These are phyloP conservation scores for Fusarium subtropicale DNA, from an alignment of 2,329 filamentous ascomycete genomes.

Conservation along the genomic window DNA sequence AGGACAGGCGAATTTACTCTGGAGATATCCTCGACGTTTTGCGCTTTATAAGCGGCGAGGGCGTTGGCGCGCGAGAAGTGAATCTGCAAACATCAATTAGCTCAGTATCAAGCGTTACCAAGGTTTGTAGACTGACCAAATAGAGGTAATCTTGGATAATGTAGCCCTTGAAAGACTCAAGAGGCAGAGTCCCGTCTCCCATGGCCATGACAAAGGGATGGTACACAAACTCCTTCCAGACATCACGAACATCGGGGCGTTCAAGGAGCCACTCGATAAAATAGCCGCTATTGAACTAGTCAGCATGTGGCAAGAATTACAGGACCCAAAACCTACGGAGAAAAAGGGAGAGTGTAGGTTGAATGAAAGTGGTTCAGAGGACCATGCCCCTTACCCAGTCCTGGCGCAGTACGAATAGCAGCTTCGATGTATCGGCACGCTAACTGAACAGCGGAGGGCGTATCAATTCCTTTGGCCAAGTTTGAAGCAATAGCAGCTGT, in stretches of 20 bases:
- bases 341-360: constrained; percentile 73
- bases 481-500: constrained; percentile 80
- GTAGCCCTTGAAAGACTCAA: constrained; percentile 86
- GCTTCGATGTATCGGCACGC: constrained; percentile 78
- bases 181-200: constrained; percentile 78
- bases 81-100: constrained; percentile 60
- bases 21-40: constrained; percentile 77
- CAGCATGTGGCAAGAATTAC: neutral
- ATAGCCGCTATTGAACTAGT: constrained; percentile 64
- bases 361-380: constrained; percentile 86
- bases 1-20: constrained; percentile 61
- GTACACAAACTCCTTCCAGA: constrained; percentile 81
- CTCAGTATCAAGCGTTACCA: accelerated
- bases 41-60: constrained; percentile 86
- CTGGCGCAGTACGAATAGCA: constrained; percentile 73
- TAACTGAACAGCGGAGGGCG: constrained; percentile 71
- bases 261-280: constrained; percentile 88
- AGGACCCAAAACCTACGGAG: constrained; percentile 60
- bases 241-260: constrained; percentile 75
- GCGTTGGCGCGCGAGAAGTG: constrained; percentile 91
- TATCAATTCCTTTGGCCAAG: constrained; percentile 68
- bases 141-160: constrained; percentile 94
- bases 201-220: constrained; percentile 86
- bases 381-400: constrained; percentile 74
- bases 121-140: constrained; percentile 64